Base-by-base conservation (phyloP, 495 filamentous ascomycete species). In the Penicillium taxi region DNA sequence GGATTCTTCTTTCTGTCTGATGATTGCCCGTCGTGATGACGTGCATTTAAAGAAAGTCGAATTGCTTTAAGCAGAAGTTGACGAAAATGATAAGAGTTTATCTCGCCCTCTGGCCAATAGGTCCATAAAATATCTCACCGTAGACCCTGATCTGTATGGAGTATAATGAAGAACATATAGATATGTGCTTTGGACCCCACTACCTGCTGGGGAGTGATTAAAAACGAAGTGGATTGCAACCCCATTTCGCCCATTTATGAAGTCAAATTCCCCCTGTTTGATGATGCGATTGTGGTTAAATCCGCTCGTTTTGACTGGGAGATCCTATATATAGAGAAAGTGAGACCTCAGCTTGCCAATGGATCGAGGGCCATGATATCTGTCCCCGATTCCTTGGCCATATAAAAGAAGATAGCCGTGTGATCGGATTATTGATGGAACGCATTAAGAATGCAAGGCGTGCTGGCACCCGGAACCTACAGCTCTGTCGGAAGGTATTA, bases 401-500 rank as follows among this genome's bases (percentile, higher is more conserved):
- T 42, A 21, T 73, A 9, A 63, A 44, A 6, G 66, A 75, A 44
- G 39, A 52, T 6, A 61, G 50, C 3, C 46, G 69, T 2, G 62
- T 68, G 8, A 64, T 73, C 42, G 66, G 67, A 4, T 70, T 74
- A 35, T 25, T 72, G 11, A 32, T 72, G 39, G 58, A 66, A 39
- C 39, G 47, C 9, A 53, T 72, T 1, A 19, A 37, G 7, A 39
- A 48, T 34, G 46, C 48, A 5, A 41, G 58, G 25, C 38, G 55
- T 14, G 63, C 65, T 5, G 46, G 39, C 6, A 29, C 47, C 5
- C 28, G 47, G 15, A 67, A 70, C 39, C 6, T 69, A 1, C 39
- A 33, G 4, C 14, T 29, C 5, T 72, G 67, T 30, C 30, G 43
- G 32, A 18, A 41, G 19, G 40, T 32, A 4, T 30, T 70, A 25